These are phyloP conservation scores for Pseudogymnoascus sp. DNA, from an alignment of 2,329 filamentous ascomycete species.

Conservation along the genomic window DNA sequence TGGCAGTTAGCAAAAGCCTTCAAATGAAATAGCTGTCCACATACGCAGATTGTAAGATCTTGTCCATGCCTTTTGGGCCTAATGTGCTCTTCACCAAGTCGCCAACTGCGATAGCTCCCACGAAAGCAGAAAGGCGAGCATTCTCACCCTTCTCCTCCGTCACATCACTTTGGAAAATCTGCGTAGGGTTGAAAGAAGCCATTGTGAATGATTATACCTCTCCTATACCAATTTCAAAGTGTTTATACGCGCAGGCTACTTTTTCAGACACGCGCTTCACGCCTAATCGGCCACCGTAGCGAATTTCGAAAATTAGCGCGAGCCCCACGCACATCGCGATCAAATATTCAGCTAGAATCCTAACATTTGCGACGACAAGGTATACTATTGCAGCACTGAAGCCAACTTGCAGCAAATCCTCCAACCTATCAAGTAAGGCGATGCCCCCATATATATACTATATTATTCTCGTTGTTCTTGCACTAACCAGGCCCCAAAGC, in stretches of 20 bases:
- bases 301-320: conserved; percentile 10
- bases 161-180: conserved; percentile 96
- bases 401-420: conserved; percentile 2
- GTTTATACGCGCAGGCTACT: conserved; percentile 9
- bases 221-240: conserved; percentile 2
- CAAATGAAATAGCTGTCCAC: conserved; percentile 31
- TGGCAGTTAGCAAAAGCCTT: conserved; percentile 25
- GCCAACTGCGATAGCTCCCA: conserved; percentile 94
- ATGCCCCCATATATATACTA: conserved; percentile 2
- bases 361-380: conserved; percentile 10
- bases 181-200: conserved; percentile 73
- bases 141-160: conserved; percentile 98
- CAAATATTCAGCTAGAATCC: conserved; percentile 9
- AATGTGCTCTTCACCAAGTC: conserved; percentile 96
- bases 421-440: neutral
- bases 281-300: conserved; percentile 9
- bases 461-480: conserved; percentile 1
- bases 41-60: conserved; percentile 91
- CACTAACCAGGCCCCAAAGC: conserved; percentile 2
- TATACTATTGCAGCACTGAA: conserved; percentile 8
- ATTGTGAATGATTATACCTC: conserved; percentile 18
- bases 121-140: conserved; percentile 95
- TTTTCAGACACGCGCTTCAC: conserved; percentile 10
- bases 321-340: conserved; percentile 10
- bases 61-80: conserved; percentile 98